Conservation (phyloP, 1,284 basidiomycete genomes). For the Puccinia sorghi region DNA sequence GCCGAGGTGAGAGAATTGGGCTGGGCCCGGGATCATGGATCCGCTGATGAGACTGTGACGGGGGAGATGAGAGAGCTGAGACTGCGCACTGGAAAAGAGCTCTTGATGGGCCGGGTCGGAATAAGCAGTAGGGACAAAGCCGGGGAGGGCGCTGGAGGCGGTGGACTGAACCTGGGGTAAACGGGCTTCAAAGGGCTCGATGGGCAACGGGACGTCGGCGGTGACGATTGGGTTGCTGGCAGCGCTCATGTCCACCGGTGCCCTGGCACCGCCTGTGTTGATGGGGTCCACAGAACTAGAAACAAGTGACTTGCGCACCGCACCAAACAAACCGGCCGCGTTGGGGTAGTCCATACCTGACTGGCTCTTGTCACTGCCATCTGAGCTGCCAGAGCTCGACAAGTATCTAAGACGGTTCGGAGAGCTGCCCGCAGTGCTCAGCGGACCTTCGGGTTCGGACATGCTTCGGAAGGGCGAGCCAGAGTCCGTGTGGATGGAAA, state of each 20-base stretch:
- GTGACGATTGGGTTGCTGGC: neutral
- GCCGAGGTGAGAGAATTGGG: neutral
- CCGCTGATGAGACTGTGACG: constrained; percentile 1
- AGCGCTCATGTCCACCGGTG: neutral
- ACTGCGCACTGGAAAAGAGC: neutral
- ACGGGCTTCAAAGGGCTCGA: constrained; percentile 9
- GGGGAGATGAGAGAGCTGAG: neutral
- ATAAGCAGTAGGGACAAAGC: neutral
- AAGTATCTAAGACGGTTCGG: constrained; percentile 18
- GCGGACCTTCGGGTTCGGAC: constrained; percentile 23
- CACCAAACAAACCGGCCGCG: neutral
- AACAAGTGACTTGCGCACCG: neutral
- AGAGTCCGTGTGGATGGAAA: constrained; percentile 22
- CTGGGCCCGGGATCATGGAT: neutral
- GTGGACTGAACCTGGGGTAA: neutral
- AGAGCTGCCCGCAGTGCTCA: constrained; percentile 19
- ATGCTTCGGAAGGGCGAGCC: constrained; percentile 24
- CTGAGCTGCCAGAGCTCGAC: constrained; percentile 39
- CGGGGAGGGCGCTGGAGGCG: neutral
- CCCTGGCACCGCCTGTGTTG: neutral
- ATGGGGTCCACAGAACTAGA: neutral
- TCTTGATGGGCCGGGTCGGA: neutral
- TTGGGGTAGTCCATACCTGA: constrained; percentile 4
- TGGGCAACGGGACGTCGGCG: neutral
- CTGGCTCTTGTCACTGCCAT: constrained; percentile 16